phyloP scores from a whole-genome alignment of 1,284 basidiomycete genomes.

The Ceratobasidium sp. region DNA sequence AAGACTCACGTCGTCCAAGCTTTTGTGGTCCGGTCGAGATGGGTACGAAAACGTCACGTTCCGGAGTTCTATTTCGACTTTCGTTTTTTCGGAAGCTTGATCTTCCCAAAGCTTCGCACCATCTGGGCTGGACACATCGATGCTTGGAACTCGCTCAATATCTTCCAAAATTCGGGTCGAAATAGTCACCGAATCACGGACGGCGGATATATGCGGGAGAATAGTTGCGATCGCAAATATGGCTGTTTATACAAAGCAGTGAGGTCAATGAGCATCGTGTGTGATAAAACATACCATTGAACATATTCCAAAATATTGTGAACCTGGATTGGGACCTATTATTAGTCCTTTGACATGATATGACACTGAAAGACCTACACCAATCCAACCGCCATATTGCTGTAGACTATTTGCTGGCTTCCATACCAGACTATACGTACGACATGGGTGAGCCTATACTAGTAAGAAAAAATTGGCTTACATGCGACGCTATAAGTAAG shows the following conservation, averaged over 20 bases:
- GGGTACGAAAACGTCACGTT: constrained; percentile 62
- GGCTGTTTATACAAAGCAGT: neutral
- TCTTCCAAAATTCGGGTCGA: constrained; percentile 52
- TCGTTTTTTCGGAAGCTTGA: too few species aligned
- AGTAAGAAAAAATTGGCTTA: constrained; percentile 26
- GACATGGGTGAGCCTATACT: too few species aligned
- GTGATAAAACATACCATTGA: constrained; percentile 17
- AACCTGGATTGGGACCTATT: constrained; percentile 29
- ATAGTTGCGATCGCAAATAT: constrained; percentile 53
- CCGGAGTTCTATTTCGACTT: constrained; percentile 58
- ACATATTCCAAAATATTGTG: constrained; percentile 48
- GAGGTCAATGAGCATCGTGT: neutral
- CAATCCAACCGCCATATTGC: constrained; percentile 19
- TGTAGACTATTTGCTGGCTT: constrained; percentile 46
- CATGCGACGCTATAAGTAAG: constrained; percentile 44
- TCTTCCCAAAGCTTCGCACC: constrained; percentile 50
- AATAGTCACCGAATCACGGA: constrained; percentile 32
- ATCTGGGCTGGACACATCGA: constrained; percentile 54
- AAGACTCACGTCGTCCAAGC: constrained; percentile 58
- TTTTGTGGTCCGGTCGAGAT: constrained; percentile 57
- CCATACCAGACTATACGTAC: constrained; percentile 54
- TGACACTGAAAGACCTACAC: neutral
- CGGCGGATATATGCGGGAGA: constrained; percentile 56
- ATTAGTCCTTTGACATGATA: constrained; percentile 1
- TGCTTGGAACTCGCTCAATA: constrained; percentile 56